These are phyloP conservation scores for Linum tenue DNA, from an alignment of 345 rosid genomes.

Conservation along the genomic window DNA sequence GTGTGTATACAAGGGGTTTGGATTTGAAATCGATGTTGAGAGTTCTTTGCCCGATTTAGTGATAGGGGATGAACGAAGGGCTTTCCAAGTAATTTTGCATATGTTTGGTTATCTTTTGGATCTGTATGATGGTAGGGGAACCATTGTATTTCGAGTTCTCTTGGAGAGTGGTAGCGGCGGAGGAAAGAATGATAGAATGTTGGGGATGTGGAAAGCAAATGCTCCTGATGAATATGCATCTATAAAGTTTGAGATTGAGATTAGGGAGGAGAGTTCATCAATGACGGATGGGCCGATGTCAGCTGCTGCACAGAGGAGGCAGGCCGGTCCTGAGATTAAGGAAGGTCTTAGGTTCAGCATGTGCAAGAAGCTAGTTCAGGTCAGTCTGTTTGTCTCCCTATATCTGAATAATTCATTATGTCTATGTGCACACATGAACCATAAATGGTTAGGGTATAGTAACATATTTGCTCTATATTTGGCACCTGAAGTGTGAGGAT, in stretches of 20 bases:
- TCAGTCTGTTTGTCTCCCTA: conserved; percentile 15
- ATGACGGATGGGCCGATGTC: conserved; percentile 31
- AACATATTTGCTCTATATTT: no score
- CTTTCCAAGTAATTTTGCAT: conserved; percentile 87
- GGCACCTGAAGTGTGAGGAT: no score
- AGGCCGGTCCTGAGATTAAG: conserved; percentile 38
- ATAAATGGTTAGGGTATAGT: no score
- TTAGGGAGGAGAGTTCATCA: conserved; percentile 36
- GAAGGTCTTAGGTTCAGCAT: conserved; percentile 68
- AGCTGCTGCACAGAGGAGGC: conserved; percentile 27
- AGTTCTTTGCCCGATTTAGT: conserved; percentile 67
- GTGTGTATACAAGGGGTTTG: conserved; percentile 58
- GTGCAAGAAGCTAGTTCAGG: conserved; percentile 94
- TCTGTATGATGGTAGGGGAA: conserved; percentile 43
- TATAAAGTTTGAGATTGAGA: conserved; percentile 68
- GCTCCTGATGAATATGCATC: conserved; percentile 36
- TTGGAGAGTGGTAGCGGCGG: conserved; percentile 34
- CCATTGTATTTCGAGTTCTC: conserved; percentile 48
- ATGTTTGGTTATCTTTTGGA: conserved; percentile 78
- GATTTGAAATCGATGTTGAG: conserved; percentile 54
- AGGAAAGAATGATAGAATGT: conserved; percentile 39
- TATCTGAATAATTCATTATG: neutral
- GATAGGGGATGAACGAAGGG: conserved; percentile 74
- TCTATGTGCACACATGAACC: neutral
- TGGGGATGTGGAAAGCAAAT: conserved; percentile 45